Conservation (phyloP, 1,139 yeast species). For the Saccharomyces hybrid region DNA sequence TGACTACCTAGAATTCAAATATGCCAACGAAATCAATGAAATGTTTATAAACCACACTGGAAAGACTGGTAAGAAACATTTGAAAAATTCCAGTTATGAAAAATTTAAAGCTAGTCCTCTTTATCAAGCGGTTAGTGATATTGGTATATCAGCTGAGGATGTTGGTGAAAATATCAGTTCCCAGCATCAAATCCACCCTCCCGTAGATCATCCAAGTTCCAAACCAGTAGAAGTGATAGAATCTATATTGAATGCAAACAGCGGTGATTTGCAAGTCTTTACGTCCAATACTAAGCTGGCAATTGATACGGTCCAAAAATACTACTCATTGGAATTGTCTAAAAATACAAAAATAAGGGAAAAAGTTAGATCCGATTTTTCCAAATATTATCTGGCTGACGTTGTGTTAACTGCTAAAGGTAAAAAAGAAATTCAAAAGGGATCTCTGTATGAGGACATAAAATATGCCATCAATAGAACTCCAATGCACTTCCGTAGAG, state of each 20-base stretch:
- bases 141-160: conserved; percentile 71
- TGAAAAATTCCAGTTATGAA: conserved; percentile 67
- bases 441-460: conserved; percentile 79
- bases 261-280: conserved; percentile 36
- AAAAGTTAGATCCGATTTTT: conserved; percentile 62
- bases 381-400: conserved; percentile 60
- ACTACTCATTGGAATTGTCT: conserved; percentile 70
- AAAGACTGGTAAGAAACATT: conserved; percentile 49
- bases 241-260: conserved; percentile 43
- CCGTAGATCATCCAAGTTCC: conserved; percentile 58
- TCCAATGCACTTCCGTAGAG: conserved; percentile 59
- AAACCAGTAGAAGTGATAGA: conserved; percentile 61
- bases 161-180: conserved; percentile 79
- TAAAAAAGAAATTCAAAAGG: conserved; percentile 64
- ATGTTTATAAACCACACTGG: conserved; percentile 29
- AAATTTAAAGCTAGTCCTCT: conserved; percentile 62
- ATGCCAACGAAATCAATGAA: conserved; percentile 62
- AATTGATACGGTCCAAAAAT: conserved; percentile 63
- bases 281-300: conserved; percentile 58
- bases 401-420: conserved; percentile 86
- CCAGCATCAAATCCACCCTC: conserved; percentile 61
- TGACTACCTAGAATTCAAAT: conserved; percentile 76
- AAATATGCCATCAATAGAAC: conserved; percentile 83
- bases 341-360: conserved; percentile 77
- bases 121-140: conserved; percentile 59